These are phyloP conservation scores for Tardiomyces depauwii DNA, from an alignment of 1,139 yeast genomes.

Conservation along the genomic window DNA sequence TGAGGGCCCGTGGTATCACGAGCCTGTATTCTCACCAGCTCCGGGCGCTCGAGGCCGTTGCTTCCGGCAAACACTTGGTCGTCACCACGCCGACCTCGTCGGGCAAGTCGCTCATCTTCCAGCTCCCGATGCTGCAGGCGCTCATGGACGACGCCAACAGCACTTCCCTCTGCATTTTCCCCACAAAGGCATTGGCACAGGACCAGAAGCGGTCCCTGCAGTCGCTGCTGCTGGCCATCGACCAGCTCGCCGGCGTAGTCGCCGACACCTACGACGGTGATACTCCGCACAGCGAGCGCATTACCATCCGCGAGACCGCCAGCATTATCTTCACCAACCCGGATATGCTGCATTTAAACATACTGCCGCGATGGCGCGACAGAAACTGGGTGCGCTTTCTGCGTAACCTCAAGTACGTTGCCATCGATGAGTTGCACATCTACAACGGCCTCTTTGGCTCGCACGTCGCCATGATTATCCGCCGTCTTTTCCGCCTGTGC, in stretches of 20 bases:
- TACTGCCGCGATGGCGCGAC: constrained; percentile 43
- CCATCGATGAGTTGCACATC: constrained; percentile 79
- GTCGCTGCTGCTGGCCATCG: constrained; percentile 34
- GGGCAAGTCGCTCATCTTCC: constrained; percentile 88
- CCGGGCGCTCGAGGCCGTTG: constrained; percentile 52
- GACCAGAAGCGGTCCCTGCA: constrained; percentile 79
- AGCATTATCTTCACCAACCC: constrained; percentile 89
- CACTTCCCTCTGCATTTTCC: constrained; percentile 82
- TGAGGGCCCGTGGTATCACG: constrained; percentile 34
- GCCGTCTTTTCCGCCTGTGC: constrained; percentile 60
- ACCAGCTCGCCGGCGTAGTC: constrained; percentile 23
- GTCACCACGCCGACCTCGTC: constrained; percentile 91
- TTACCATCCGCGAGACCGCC: constrained; percentile 45
- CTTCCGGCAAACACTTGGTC: constrained; percentile 52
- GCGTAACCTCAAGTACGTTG: constrained; percentile 52
- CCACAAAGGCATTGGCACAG: constrained; percentile 95
- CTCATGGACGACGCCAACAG: constrained; percentile 39
- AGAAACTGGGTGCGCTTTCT: constrained; percentile 62
- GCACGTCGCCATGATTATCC: constrained; percentile 76
- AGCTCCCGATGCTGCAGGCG: constrained; percentile 60
- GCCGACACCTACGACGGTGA: constrained; percentile 93
- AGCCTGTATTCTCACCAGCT: constrained; percentile 73
- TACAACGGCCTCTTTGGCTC: constrained; percentile 89
- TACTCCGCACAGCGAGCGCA: constrained; percentile 49
- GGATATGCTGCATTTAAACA: constrained; percentile 79